Base-by-base conservation (phyloP, 2,329 filamentous ascomycete genomes). In the Arthroderma uncinatum region DNA sequence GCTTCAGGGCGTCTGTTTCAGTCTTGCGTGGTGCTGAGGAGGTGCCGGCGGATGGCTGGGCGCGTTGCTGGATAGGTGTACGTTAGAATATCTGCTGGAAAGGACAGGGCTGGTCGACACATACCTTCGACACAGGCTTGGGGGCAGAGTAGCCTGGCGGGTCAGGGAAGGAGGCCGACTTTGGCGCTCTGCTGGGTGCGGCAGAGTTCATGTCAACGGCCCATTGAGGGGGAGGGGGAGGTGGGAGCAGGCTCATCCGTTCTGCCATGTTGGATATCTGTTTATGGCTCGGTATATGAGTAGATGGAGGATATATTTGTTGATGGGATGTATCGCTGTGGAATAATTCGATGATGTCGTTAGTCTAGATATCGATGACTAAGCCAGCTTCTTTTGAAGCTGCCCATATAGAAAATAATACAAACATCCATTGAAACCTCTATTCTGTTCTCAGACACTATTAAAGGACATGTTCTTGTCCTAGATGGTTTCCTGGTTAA, bases 1-100 rank as follows among this genome's bases (percentile, higher is more conserved):
- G 78, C 78, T 97, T 97, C 62, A 98, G 79, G 21, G 86, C 90
- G 71, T 97, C 92, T 80, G 91, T 96, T 74, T 97, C 91, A 63
- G 85, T 33, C 47, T 59, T 60, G 21, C 40, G 57, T 14, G 57
- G n/a, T 25, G 73, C 1, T 44, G 86, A 85, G 33, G 86, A 86
- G 59, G 85, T 77, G 66, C 86, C 83, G 64, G 86, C 83, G 58
- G 71, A 78, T 62, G 60, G 71, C 67, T 69, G 68, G 64, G 67
- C 66, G 65, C 58, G 57, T 61, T 62, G 58, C 66, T 59, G 52
- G 61, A 42, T 30, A 37, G 63, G 56, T n/a, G 39, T 33, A 44
- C 63, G 56, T 30, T 50, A 50, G 47, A 5, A 33, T 30, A 70
- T 68, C 58, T 67, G 63, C 39, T 68, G 65, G 14, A 36, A 53